Percentiles rank a stretch among this genome's conserved stretches.
Conservation (phyloP, 2,329 filamentous ascomycete genomes). For the Ophiostoma montium region DNA sequence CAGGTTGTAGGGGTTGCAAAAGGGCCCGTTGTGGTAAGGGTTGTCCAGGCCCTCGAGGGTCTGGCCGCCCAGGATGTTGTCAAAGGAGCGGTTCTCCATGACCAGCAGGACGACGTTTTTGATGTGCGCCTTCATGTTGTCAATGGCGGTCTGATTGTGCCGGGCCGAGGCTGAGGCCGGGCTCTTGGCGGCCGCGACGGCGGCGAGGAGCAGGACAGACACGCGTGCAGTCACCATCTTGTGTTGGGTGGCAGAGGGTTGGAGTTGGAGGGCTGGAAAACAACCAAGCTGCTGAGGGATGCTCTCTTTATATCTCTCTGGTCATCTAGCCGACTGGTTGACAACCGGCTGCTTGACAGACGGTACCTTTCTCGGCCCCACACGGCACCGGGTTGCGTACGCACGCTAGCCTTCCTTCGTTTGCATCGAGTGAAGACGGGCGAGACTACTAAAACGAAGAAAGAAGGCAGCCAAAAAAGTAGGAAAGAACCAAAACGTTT, state of each 20-base stretch:
- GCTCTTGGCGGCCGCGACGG: neutral
- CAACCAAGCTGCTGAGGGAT: too few relatives aligned
- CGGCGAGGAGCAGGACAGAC: neutral
- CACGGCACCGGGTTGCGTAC: too few relatives aligned
- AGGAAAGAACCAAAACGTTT: too few relatives aligned
- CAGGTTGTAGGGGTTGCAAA: constrained; percentile 27
- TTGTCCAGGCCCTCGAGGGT: constrained; percentile 25
- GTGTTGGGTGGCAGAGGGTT: too few relatives aligned
- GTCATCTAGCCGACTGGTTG: too few relatives aligned
- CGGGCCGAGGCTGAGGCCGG: neutral
- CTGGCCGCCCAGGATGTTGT: constrained; percentile 29
- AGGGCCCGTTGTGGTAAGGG: constrained; percentile 26
- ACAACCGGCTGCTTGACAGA: too few relatives aligned
- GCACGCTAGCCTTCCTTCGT: too few relatives aligned
- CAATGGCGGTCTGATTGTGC: constrained; percentile 5
- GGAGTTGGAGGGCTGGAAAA: neutral
- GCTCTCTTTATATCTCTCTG: too few relatives aligned
- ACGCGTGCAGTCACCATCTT: neutral
- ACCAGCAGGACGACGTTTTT: constrained; percentile 34
- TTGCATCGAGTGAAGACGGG: too few relatives aligned
- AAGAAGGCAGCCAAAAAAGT: too few relatives aligned
- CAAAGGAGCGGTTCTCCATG: constrained; percentile 30
- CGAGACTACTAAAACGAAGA: too few relatives aligned
- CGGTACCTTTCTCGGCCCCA: too few relatives aligned
- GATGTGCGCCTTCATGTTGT: constrained; percentile 24